phyloP scores from a whole-genome alignment of 768 basidiomycete species.

The Tulasnella sp. region DNA sequence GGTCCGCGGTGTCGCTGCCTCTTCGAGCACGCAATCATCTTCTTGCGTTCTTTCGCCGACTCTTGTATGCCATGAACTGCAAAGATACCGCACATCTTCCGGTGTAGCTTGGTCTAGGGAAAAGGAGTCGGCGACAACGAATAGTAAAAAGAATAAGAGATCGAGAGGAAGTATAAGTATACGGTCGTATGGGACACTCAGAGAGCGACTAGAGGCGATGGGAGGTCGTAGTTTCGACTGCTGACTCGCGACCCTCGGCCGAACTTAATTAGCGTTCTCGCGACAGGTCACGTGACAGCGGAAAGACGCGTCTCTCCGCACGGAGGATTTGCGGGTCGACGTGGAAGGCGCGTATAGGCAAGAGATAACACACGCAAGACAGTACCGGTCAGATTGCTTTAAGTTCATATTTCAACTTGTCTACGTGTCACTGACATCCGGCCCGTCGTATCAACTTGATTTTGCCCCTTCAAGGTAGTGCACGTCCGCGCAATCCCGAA shows the following conservation, averaged over 20 bases:
- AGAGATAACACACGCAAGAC: background rate
- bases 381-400: background rate
- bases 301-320: background rate
- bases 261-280: background rate
- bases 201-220: background rate
- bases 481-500: conserved; percentile 43
- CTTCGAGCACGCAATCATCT: conserved; percentile 77
- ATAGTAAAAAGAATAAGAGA: background rate
- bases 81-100: conserved; percentile 82
- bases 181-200: background rate
- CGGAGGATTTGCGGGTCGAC: background rate
- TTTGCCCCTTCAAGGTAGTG: conserved; percentile 40
- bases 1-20: conserved; percentile 89
- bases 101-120: background rate
- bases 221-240: background rate
- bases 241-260: conserved; percentile 1
- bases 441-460: background rate
- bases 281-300: background rate
- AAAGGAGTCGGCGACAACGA: background rate
- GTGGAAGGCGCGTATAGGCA: background rate
- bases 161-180: background rate
- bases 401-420: background rate
- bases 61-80: conserved; percentile 72
- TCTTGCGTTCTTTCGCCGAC: conserved; percentile 54
- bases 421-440: background rate